Percentiles rank a stretch among this genome's conserved stretches.
Evolutionary conservation across 75 land plant species (phyloP).

Genomic region (Selaginella tamariscina): DNA sequence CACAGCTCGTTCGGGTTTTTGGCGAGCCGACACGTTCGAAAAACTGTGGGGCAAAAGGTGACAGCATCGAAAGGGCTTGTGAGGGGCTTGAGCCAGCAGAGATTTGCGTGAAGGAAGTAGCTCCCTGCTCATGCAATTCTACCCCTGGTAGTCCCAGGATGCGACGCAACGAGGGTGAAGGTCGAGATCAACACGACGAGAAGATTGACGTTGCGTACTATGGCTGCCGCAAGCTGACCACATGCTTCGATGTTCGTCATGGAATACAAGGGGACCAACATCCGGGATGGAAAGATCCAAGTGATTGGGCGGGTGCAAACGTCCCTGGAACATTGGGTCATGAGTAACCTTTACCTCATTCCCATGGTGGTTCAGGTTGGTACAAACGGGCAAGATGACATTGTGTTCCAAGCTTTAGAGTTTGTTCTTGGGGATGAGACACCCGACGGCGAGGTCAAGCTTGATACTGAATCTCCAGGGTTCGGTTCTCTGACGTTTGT

Average conservation of each 20-base stretch:
- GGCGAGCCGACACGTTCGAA: neutral
- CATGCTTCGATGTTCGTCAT: neutral
- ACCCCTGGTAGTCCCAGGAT: slow-evolving; percentile 4
- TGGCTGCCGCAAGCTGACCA: too few relatives aligned
- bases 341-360: slow-evolving; percentile 1
- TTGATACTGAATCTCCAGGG: slow-evolving; percentile 3
- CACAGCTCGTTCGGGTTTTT: slow-evolving; percentile 3
- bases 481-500: neutral
- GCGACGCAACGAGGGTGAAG: slow-evolving; percentile 1
- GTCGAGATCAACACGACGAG: neutral
- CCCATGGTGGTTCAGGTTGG: slow-evolving; percentile 1
- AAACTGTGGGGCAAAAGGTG: neutral
- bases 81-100: slow-evolving; percentile 4
- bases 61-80: too few relatives aligned
- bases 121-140: neutral
- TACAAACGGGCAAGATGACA: slow-evolving; percentile 3
- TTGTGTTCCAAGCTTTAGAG: slow-evolving; percentile 1
- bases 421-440: slow-evolving; percentile 1
- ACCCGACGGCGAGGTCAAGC: neutral
- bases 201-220: slow-evolving; percentile 3
- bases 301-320: neutral
- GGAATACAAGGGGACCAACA: neutral
- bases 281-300: slow-evolving; percentile 1
- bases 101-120: slow-evolving; percentile 1
- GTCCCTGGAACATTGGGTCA: slow-evolving; percentile 1